phyloP scores from a whole-genome alignment of 2,329 filamentous ascomycete genomes.

The Trichophyton rubrum region DNA sequence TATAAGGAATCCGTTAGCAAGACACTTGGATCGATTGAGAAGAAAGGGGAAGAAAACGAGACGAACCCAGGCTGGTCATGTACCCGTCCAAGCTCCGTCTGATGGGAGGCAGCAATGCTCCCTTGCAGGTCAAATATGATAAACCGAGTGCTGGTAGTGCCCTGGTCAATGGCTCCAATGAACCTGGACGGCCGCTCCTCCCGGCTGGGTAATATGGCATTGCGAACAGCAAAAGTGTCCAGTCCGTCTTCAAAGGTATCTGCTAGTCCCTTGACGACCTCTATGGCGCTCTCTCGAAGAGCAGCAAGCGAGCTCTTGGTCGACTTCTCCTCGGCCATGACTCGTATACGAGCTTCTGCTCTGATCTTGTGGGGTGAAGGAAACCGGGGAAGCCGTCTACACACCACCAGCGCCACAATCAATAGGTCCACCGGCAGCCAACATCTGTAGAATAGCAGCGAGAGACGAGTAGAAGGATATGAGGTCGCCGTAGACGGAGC shows the following conservation, averaged over 20 bases:
- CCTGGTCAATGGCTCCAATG: conserved; percentile 80
- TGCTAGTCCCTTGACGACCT: not conserved
- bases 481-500: not conserved
- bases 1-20: conserved; percentile 23
- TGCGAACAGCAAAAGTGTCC: conserved; percentile 1
- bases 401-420: no score
- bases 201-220: not conserved
- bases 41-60: not conserved
- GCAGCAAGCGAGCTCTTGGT: not conserved
- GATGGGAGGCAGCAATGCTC: conserved; percentile 66
- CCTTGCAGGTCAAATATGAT: conserved; percentile 76
- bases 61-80: conserved; percentile 76
- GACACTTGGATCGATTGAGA: not conserved
- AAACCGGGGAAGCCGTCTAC: not conserved
- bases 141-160: conserved; percentile 80
- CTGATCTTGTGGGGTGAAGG: no score
- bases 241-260: not conserved
- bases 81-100: conserved; percentile 74
- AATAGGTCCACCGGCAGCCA: no score
- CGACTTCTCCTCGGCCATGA: not conserved
- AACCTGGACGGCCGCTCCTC: conserved; percentile 33
- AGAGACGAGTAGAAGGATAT: not conserved
- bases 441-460: no score
- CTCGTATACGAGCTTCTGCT: not conserved
- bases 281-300: conserved; percentile 1